A percentile compares a stretch with the other conserved stretches of the same genome.
Conservation (phyloP, 495 filamentous ascomycete genomes). For the Cudoniella acicularis region DNA sequence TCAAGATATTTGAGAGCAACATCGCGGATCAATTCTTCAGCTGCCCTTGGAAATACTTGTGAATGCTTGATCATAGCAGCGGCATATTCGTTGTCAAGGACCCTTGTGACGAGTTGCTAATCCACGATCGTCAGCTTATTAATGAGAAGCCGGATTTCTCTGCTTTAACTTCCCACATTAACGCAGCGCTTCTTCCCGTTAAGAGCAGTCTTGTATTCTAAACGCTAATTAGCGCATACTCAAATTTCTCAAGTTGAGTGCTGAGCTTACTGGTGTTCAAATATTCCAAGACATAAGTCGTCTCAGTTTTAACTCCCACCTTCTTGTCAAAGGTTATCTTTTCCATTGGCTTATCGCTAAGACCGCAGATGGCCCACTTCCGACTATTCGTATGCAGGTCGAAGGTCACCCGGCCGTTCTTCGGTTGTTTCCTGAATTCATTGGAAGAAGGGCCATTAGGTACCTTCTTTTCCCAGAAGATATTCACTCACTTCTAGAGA, state of each 20-base stretch:
- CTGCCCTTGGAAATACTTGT: no score
- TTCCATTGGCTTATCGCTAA: not conserved
- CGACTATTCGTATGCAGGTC: not conserved
- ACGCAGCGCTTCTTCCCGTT: not conserved
- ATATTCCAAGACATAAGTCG: no score
- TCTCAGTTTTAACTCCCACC: no score
- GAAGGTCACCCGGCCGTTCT: not conserved
- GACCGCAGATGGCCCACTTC: not conserved
- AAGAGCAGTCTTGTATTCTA: no score
- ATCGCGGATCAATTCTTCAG: no score
- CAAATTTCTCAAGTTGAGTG: no score
- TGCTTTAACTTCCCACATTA: not conserved
- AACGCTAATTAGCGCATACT: no score
- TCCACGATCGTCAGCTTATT: slow-evolving; percentile 6
- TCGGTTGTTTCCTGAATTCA: not conserved
- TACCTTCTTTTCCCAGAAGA: no score
- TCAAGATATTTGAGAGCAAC: no score
- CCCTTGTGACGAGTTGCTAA: slow-evolving; percentile 3
- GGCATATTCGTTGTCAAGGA: no score
- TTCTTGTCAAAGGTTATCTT: not conserved
- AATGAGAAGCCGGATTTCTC: slow-evolving; percentile 1
- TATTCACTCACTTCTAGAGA: not conserved
- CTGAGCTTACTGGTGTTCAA: no score
- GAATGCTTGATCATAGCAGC: slow-evolving; percentile 2
- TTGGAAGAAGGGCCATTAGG: not conserved